Evolutionary conservation across 208 protist species (phyloP), one percentile per base, ranked within the genome.

Genomic region (Leishmania aethiopica): DNA sequence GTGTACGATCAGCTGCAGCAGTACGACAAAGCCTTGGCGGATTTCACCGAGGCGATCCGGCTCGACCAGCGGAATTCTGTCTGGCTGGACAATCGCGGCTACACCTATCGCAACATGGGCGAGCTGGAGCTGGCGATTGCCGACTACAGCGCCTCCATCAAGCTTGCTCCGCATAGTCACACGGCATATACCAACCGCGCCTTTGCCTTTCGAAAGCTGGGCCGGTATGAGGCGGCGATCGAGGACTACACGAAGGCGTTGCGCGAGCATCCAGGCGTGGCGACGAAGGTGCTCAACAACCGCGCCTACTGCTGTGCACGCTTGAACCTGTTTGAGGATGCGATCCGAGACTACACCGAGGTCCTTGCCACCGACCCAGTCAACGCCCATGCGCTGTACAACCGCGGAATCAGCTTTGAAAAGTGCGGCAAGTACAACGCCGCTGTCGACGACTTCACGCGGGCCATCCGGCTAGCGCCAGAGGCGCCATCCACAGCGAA

Each of bases 371-470:
- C 90, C 19, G 93, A 98, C 73, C 73, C 82, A 3, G 37, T 49
- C 42, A 96, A 98, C 83, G 49, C 80, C 5, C 88, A 98, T 86
- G 95, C 94, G 6, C 88, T 90, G 5, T 93, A 98, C 84, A 98
- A 98, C 85, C 91, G 96, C 53, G 95, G 95, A 60, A 91, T 97
- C 66, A 90, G 84, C 75, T 96, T 91, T 76, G 92, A 96, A 72
- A 97, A 96, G 79, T 81, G 94, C 49, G 89, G 87, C 19, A 60
- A 89, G 53, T 95, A 97, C 87, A 80, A 85, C 49, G 79, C 85
- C 53, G 95, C 96, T 2, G 86, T 96, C 53, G 77, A 83, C 45
- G 95, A 98, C 85, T 98, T 97, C 78, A 91, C 90, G 11, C 81
- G 62, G 45, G 89, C 88, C 5, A 95, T 98, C 69, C 83, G 89